phyloP scores from a whole-genome alignment of 257 asterid species.

The Salvia hispanica region DNA sequence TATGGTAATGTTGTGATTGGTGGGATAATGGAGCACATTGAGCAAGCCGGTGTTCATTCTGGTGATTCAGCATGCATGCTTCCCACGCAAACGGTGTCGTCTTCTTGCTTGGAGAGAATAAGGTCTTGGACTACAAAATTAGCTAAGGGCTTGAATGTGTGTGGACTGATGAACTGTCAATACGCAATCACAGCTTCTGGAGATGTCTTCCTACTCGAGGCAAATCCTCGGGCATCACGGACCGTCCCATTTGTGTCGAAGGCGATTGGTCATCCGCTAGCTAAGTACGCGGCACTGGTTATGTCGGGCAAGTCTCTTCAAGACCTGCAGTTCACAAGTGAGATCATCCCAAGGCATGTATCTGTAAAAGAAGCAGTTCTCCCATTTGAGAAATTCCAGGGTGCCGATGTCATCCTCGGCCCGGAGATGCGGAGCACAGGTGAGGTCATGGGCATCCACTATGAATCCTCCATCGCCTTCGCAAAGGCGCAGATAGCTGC shows the following conservation, averaged over 20 bases:
- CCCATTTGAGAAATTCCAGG: slow-evolving; percentile 95
- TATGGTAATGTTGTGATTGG: slow-evolving; percentile 94
- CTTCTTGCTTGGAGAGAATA: slow-evolving; percentile 71
- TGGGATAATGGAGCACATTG: slow-evolving; percentile 99
- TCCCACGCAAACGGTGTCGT: slow-evolving; percentile 78
- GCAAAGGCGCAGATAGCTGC: slow-evolving; percentile 96
- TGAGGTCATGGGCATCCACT: slow-evolving; percentile 89
- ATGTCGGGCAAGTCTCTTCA: slow-evolving; percentile 90
- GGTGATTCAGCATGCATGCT: slow-evolving; percentile 99
- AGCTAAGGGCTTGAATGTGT: slow-evolving; percentile 77
- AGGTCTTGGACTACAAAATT: slow-evolving; percentile 85
- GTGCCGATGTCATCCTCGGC: slow-evolving; percentile 89
- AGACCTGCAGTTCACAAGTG: slow-evolving; percentile 71
- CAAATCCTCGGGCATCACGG: slow-evolving; percentile 95
- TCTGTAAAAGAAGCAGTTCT: slow-evolving; percentile 96
- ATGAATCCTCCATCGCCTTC: slow-evolving; percentile 70
- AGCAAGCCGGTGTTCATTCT: slow-evolving; percentile 96
- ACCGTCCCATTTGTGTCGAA: slow-evolving; percentile 96
- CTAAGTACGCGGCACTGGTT: slow-evolving; percentile 91
- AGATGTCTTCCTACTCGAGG: slow-evolving; percentile 90
- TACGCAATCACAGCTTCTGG: slow-evolving; percentile 83
- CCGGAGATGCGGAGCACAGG: slow-evolving; percentile 99
- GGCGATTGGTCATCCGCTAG: slow-evolving; percentile 94
- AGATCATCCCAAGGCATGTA: slow-evolving; percentile 79
- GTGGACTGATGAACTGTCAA: slow-evolving; percentile 95